Conservation (phyloP, 768 basidiomycete species). For the Lentinula boryana region DNA sequence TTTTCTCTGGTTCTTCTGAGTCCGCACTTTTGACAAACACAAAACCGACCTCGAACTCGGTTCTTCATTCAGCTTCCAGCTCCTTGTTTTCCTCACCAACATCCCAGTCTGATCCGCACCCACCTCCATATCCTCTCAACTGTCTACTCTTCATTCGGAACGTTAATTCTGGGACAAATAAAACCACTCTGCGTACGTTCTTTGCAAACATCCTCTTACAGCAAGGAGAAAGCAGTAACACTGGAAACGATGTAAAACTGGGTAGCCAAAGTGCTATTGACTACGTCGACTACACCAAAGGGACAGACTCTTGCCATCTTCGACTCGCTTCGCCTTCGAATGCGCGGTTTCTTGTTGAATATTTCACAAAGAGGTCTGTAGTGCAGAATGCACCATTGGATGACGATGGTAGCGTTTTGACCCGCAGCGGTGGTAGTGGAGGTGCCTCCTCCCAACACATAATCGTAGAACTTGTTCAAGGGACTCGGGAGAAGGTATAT, state of each 20-base stretch:
- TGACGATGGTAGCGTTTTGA: slow-evolving; percentile 25
- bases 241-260: background rate
- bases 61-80: background rate
- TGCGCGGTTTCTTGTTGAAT: slow-evolving; percentile 34
- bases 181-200: slow-evolving; percentile 64
- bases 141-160: slow-evolving; percentile 71
- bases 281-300: slow-evolving; percentile 78
- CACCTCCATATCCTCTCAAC: slow-evolving; percentile 32
- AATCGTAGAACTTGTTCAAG: slow-evolving; percentile 49
- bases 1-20: background rate
- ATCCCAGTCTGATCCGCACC: background rate
- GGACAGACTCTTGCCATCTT: slow-evolving; percentile 69
- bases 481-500: slow-evolving; percentile 63
- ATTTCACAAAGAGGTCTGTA: slow-evolving; percentile 32
- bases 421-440: background rate
- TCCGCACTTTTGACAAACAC: background rate
- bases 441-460: slow-evolving; percentile 20
- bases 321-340: slow-evolving; percentile 53
- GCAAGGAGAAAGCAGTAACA: slow-evolving; percentile 24
- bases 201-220: slow-evolving; percentile 27
- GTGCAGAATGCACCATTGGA: slow-evolving; percentile 53
- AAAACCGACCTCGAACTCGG: background rate
- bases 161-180: slow-evolving; percentile 72
- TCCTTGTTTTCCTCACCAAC: background rate
- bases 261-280: slow-evolving; percentile 39